These are phyloP conservation scores for Marasmius oreades DNA, from an alignment of 1,284 basidiomycete species.

Conservation along the genomic window DNA sequence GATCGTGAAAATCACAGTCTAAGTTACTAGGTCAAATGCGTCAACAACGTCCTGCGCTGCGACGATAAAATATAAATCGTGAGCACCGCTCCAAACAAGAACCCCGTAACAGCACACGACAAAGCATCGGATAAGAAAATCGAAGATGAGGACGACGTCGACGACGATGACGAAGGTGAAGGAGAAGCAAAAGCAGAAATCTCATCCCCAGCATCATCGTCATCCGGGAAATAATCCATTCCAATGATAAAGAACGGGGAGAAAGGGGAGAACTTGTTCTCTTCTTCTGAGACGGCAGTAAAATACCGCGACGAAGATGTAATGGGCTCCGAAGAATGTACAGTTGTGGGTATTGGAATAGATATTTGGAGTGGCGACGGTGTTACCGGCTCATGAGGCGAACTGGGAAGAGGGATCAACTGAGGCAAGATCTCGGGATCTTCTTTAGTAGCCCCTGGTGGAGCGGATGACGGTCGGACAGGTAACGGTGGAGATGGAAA, in stretches of 20 bases:
- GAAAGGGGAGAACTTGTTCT: neutral
- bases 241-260: constrained; percentile 3
- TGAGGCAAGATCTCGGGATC: neutral
- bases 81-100: constrained; percentile 52
- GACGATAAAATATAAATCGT: constrained; percentile 45
- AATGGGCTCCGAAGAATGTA: neutral
- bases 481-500: neutral
- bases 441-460: constrained; percentile 4
- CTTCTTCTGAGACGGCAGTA: constrained; percentile 5
- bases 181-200: constrained; percentile 7
- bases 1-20: too few relatives aligned
- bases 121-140: constrained; percentile 37
- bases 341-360: constrained; percentile 2
- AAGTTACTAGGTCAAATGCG: constrained; percentile 29
- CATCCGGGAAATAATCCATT: neutral
- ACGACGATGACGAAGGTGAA: constrained; percentile 8
- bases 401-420: neutral
- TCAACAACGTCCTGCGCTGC: constrained; percentile 47
- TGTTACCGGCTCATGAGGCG: neutral
- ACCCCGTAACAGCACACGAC: constrained; percentile 50
- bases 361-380: constrained; percentile 6
- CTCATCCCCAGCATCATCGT: neutral
- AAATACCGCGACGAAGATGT: constrained; percentile 3
- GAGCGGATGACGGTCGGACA: neutral
- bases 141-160: constrained; percentile 20